These are phyloP conservation scores for Cyanidiococcus yangmingshanensis DNA, from an alignment of 23 red algal species.

Conservation along the genomic window DNA sequence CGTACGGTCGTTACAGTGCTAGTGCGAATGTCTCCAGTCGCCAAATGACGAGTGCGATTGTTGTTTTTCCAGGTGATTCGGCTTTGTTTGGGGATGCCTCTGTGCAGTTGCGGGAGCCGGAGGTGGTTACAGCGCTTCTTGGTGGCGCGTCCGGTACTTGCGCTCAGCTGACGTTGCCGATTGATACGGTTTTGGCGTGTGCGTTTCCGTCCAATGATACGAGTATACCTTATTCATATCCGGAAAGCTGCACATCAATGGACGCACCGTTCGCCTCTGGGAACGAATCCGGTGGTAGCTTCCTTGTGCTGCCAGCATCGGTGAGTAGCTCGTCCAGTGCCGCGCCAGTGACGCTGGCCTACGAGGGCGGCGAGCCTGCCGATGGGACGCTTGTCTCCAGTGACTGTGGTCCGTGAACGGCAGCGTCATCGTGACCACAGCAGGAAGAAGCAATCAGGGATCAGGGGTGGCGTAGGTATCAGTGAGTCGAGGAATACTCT, in stretches of 20 bases:
- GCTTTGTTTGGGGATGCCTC: background rate
- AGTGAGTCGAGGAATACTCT: too few relatives aligned
- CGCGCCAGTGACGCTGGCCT: background rate
- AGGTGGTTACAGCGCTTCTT: background rate
- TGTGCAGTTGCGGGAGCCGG: background rate
- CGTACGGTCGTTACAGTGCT: background rate
- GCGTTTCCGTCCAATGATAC: constrained; percentile 15
- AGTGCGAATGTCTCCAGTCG: background rate
- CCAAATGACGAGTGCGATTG: background rate
- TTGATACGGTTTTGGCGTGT: constrained; percentile 1
- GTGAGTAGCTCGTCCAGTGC: background rate
- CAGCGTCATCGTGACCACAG: too few relatives aligned
- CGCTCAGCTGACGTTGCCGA: constrained; percentile 4
- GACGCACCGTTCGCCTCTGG: background rate
- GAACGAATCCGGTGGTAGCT: background rate
- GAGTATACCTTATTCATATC: background rate
- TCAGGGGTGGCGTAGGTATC: too few relatives aligned
- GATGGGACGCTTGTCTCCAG: background rate
- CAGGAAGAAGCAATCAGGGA: too few relatives aligned
- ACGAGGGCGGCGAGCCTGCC: constrained; percentile 4
- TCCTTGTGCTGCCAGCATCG: background rate
- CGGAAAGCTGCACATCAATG: background rate
- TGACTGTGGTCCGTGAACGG: background rate
- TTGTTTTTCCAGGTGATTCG: constrained; percentile 11
- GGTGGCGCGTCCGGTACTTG: background rate